Evolutionary conservation across 2,329 filamentous ascomycete genomes (phyloP).

Genomic region (Chaetomium strumarium): DNA sequence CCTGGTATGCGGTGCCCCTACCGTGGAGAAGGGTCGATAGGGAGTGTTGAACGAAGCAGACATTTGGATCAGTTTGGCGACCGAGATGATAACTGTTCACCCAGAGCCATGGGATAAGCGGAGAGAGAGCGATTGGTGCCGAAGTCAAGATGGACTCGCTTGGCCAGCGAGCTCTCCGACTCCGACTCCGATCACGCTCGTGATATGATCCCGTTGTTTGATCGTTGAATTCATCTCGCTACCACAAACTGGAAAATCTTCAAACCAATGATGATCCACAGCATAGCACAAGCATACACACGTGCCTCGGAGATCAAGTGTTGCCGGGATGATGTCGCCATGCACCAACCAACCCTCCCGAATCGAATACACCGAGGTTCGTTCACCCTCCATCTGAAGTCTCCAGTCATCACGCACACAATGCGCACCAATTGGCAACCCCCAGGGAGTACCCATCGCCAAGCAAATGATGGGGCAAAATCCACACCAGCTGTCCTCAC

Average conservation of each 20-base stretch:
- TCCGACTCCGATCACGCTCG: not conserved
- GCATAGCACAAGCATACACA: slow-evolving; percentile 2
- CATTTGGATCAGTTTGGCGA: too few species aligned
- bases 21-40: too few species aligned
- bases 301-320: slow-evolving; percentile 3
- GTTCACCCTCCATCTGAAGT: not conserved
- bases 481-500: not conserved
- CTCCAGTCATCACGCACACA: slow-evolving; percentile 2
- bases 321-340: slow-evolving; percentile 14
- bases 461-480: not conserved
- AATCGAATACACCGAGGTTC: slow-evolving; percentile 1
- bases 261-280: slow-evolving; percentile 9
- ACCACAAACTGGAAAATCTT: slow-evolving; percentile 16
- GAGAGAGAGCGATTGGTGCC: not conserved
- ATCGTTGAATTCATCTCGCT: slow-evolving; percentile 25
- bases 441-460: not conserved
- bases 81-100: too few species aligned
- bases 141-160: slow-evolving; percentile 5
- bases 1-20: too few species aligned
- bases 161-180: not conserved
- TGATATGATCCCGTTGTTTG: slow-evolving; percentile 21
- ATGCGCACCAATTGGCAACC: not conserved
- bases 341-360: slow-evolving; percentile 12
- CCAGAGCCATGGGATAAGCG: too few species aligned
- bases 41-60: too few species aligned